Evolutionary conservation across 2,329 filamentous ascomycete species (phyloP).

Genomic region (Diaporthe capsici): DNA sequence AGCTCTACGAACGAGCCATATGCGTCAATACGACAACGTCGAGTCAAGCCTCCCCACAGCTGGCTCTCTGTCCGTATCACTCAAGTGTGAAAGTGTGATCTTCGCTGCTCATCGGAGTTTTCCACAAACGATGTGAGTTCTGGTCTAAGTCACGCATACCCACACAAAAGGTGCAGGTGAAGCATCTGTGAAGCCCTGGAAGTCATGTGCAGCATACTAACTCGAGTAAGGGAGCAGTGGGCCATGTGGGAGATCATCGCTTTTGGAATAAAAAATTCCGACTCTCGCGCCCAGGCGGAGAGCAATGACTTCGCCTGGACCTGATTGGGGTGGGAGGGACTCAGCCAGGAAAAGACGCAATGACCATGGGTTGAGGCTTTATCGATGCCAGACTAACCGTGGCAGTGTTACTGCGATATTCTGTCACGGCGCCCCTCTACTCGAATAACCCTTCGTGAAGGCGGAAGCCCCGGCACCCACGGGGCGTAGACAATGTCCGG

Average conservation of each 20-base stretch:
- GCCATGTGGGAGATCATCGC: background rate
- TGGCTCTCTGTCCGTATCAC: background rate
- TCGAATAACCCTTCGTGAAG: background rate
- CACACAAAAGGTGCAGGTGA: background rate
- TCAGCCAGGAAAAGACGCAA: background rate
- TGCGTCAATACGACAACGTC: background rate
- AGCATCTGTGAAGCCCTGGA: background rate
- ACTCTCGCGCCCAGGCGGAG: background rate
- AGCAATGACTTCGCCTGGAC: background rate
- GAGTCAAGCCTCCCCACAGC: conserved; percentile 21
- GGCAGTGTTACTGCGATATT: background rate
- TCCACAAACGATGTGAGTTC: background rate
- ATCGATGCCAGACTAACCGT: background rate
- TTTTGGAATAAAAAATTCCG: background rate
- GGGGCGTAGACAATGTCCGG: background rate
- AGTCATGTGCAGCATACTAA: background rate
- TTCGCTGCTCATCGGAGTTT: background rate
- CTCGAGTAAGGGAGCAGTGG: conserved; percentile 7
- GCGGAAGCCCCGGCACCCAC: conserved; percentile 9
- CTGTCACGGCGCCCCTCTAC: background rate
- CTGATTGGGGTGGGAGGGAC: background rate
- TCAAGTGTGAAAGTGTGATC: conserved; percentile 1
- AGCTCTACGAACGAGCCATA: background rate
- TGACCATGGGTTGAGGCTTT: background rate
- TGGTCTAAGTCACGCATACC: conserved; percentile 4